Evolutionary conservation across 345 rosid genomes (phyloP).

Genomic region (Gossypium anomalum): DNA sequence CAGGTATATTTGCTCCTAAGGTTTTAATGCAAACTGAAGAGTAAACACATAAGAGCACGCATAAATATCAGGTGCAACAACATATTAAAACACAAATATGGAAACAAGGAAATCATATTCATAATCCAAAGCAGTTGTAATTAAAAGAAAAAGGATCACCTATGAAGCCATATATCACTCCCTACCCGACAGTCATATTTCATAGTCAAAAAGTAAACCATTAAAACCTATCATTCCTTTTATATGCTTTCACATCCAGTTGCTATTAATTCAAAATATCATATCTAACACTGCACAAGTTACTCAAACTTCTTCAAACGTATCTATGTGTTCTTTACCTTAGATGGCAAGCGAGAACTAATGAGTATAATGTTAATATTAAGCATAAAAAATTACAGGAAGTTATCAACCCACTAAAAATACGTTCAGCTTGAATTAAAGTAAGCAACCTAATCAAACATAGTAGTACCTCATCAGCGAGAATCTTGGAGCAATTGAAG

Average conservation of each 20-base stretch:
- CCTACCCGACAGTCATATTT: not conserved
- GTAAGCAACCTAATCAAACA: not conserved
- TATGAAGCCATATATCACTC: not conserved
- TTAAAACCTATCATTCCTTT: not conserved
- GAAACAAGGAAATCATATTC: not conserved
- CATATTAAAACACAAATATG: not conserved
- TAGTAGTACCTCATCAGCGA: slow-evolving; percentile 79
- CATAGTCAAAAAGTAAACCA: not conserved
- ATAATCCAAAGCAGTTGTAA: not conserved
- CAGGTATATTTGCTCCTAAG: not conserved
- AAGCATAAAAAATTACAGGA: not conserved
- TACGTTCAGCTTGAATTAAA: not conserved
- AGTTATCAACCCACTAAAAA: not conserved
- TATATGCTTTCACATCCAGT: not conserved
- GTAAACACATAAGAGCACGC: not conserved
- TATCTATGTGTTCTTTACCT: not conserved
- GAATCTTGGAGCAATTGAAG: slow-evolving; percentile 89
- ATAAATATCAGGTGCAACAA: not conserved
- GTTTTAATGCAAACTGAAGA: not conserved
- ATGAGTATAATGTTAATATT: not conserved
- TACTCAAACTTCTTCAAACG: not conserved
- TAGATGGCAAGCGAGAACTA: not conserved
- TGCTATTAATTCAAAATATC: not conserved
- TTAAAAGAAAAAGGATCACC: not conserved
- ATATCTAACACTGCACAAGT: not conserved